Conservation (phyloP, 306 rosid genomes). For the Acacia melanoxylon region DNA sequence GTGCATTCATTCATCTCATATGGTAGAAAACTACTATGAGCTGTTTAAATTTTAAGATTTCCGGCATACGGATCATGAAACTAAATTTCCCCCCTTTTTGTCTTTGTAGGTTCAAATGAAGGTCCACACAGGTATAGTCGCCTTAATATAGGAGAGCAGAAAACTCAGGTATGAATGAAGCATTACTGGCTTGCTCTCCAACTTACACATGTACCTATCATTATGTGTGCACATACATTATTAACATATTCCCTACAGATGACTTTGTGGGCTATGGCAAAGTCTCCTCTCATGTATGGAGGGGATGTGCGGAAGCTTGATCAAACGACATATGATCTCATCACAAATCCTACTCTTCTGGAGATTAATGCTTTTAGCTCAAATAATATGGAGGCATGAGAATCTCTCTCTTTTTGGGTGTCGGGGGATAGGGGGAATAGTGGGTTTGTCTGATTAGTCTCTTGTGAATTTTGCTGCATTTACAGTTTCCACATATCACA, state of each 20-base stretch:
- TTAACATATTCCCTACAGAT: slow-evolving; percentile 48
- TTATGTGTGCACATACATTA: slow-evolving; percentile 19
- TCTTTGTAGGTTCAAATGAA: slow-evolving; percentile 62
- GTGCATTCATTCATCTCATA: neutral
- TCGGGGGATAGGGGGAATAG: slow-evolving; percentile 23
- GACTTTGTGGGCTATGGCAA: slow-evolving; percentile 87
- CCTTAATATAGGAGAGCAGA: slow-evolving; percentile 75
- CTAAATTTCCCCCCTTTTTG: neutral
- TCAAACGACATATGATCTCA: slow-evolving; percentile 44
- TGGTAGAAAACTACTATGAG: slow-evolving; percentile 14
- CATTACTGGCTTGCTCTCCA: slow-evolving; percentile 28
- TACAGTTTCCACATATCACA: slow-evolving; percentile 69
- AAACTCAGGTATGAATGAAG: slow-evolving; percentile 68
- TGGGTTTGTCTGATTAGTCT: slow-evolving; percentile 24
- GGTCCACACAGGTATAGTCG: slow-evolving; percentile 75
- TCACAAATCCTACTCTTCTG: slow-evolving; percentile 75
- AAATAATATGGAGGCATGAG: slow-evolving; percentile 83
- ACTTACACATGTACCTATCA: neutral
- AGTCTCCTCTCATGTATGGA: slow-evolving; percentile 95
- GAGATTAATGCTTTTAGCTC: slow-evolving; percentile 86
- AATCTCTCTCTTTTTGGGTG: slow-evolving; percentile 1
- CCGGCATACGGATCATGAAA: slow-evolving; percentile 9
- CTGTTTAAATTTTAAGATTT: slow-evolving; percentile 23
- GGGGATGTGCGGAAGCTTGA: slow-evolving; percentile 91
- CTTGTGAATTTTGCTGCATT: slow-evolving; percentile 29